Percentiles rank a stretch among this genome's conserved stretches.
phyloP scores from a whole-genome alignment of 116 monocot genomes.

The Trichopus zeylanicus region DNA sequence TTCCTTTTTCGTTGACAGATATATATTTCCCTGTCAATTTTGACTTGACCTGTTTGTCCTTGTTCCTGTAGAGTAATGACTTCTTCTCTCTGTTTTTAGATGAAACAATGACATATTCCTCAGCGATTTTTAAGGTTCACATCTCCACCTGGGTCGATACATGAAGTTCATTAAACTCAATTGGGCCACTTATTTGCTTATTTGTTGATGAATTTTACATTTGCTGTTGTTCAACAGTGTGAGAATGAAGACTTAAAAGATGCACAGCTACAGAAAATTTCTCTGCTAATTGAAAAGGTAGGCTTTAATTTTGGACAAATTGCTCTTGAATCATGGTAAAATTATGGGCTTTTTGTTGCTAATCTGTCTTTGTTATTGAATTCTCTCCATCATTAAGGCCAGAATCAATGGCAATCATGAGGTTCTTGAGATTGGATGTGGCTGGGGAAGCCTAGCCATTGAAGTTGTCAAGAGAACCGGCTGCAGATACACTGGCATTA shows the following conservation, averaged over 20 bases:
- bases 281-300: conserved; percentile 81
- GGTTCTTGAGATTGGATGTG: conserved; percentile 93
- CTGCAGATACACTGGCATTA: conserved; percentile 91
- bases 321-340: not conserved
- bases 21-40: not conserved
- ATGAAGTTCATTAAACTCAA: not conserved
- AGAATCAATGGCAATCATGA: conserved; percentile 61
- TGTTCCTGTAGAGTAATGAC: conserved; percentile 25
- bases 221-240: not conserved
- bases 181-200: not conserved
- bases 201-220: not conserved
- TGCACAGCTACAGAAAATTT: conserved; percentile 79
- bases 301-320: not conserved
- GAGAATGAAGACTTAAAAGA: conserved; percentile 69
- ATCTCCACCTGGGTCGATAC: not conserved
- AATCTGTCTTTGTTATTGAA: conserved; percentile 1
- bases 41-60: not conserved
- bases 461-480: conserved; percentile 74
- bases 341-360: not conserved
- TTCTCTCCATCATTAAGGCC: conserved; percentile 40
- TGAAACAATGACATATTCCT: conserved; percentile 88
- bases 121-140: conserved; percentile 9
- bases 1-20: not conserved
- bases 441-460: conserved; percentile 89
- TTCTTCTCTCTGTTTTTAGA: conserved; percentile 92